Base-by-base conservation (phyloP, 2,329 filamentous ascomycete genomes). In the Fusarium illudens region DNA sequence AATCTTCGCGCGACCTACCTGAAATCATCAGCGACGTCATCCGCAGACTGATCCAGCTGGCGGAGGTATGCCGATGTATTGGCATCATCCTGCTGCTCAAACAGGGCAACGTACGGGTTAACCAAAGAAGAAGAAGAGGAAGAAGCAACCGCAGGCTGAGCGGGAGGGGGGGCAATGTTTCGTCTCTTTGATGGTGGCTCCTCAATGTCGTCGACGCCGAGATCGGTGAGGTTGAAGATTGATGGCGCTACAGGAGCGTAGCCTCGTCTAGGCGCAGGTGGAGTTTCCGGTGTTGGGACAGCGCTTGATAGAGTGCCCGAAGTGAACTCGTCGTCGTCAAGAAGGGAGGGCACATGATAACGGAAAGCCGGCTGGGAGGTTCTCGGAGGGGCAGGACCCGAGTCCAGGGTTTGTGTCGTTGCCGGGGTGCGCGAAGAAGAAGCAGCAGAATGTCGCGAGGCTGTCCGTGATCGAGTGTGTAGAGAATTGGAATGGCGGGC, bases 51-150 rank as follows among this genome's bases (percentile, higher is more conserved):
- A 39, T 74, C 75, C 20, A 74, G 65, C 34, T 62, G 75, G 27
- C 72, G 73, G n/a, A 77, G 67, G 53, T 75, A 76, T 39, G 71
- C 71, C 30, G 70, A 60, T 27, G 73, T 71, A 73, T 78, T 75
- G 57, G 73, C 73, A 51, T 73, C 62, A 32, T 79, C 75, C 32
- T 72, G 75, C 56, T 75, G 69, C 62, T 78, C 75, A 51, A 77
- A 70, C 34, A 76, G 64, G 50, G 68, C 62, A 39, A 73, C 64
- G 49, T 77, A 77, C 56, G 76, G 76, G 37, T 77, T 78, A 17
- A 64, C 29, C 22, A 67, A 65, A 19, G 63, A 58, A 12, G 67
- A 64, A 4, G 74, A 67, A 5, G 62, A 53, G 6, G 58, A 27
- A 20, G 55, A 22, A 10, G 62, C 34, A 33, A 46, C 27, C 15